Percentiles rank a stretch among this genome's conserved stretches.
phyloP scores from a whole-genome alignment of 768 basidiomycete species.

The Boletus tomentosulus region DNA sequence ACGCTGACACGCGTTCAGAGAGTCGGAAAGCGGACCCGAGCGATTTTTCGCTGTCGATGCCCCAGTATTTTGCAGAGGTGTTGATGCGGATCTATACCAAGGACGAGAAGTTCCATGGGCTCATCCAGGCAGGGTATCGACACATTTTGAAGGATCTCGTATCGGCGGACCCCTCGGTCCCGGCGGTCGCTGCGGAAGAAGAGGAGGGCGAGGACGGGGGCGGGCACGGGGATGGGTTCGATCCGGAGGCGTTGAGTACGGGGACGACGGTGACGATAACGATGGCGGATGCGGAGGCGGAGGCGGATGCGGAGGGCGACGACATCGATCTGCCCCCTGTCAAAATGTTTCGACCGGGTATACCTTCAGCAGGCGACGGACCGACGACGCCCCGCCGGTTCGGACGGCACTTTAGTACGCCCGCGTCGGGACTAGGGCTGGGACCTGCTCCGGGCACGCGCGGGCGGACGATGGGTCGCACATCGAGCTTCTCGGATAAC shows the following conservation, averaged over 20 bases:
- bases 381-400: constrained; percentile 31
- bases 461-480: constrained; percentile 23
- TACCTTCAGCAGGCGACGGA: background rate
- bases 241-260: constrained; percentile 4
- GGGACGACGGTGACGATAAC: background rate
- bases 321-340: constrained; percentile 28
- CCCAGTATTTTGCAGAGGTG: constrained; percentile 63
- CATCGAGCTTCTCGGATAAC: constrained; percentile 35
- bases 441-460: background rate
- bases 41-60: constrained; percentile 64
- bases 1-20: constrained; percentile 28
- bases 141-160: constrained; percentile 31
- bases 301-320: background rate
- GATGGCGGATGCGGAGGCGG: background rate
- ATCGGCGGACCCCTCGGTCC: background rate
- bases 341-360: constrained; percentile 1
- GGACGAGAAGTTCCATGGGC: constrained; percentile 48
- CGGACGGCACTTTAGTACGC: constrained; percentile 16
- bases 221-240: constrained; percentile 9
- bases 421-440: background rate
- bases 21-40: constrained; percentile 44
- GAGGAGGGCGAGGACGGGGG: background rate
- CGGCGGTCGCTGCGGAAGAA: background rate
- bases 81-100: constrained; percentile 67
- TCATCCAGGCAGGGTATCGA: constrained; percentile 69